Conservation (phyloP, 2,329 filamentous ascomycete species). For the Amauroascus niger region DNA sequence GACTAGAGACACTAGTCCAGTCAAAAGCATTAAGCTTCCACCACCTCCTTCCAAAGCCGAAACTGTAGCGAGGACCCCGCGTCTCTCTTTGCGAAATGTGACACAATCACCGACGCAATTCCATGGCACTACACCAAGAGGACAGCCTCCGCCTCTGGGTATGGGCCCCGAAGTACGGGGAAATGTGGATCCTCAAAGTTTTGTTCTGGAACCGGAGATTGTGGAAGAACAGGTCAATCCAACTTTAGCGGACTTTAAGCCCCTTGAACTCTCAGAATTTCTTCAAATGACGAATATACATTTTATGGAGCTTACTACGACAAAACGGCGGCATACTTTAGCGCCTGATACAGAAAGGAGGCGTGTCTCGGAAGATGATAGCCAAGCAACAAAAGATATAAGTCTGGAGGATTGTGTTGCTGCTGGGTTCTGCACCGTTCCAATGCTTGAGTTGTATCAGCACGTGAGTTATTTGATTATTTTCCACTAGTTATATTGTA, state of each 20-base stretch:
- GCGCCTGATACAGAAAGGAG: conserved; percentile 44
- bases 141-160: conserved; percentile 26
- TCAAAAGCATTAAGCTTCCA: conserved; percentile 63
- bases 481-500: conserved; percentile 4
- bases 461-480: conserved; percentile 49
- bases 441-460: conserved; percentile 89
- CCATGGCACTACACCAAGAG: conserved; percentile 20
- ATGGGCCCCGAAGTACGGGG: not conserved
- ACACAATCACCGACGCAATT: conserved; percentile 24
- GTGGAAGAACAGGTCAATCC: not conserved
- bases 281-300: conserved; percentile 90
- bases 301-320: conserved; percentile 98
- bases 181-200: conserved; percentile 2
- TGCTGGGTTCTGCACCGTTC: conserved; percentile 80
- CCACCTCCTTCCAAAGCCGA: conserved; percentile 60
- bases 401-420: conserved; percentile 68
- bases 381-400: conserved; percentile 24
- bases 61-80: conserved; percentile 50
- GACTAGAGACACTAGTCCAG: conserved; percentile 62
- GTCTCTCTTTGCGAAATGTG: conserved; percentile 40
- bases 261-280: conserved; percentile 82
- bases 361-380: conserved; percentile 20
- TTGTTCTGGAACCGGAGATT: conserved; percentile 30
- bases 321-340: conserved; percentile 78
- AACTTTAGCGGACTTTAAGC: conserved; percentile 36